Percentiles rank a stretch among this genome's conserved stretches.
These are phyloP conservation scores for Candida xyloterini DNA, from an alignment of 805 yeast genomes.

Conservation along the genomic window DNA sequence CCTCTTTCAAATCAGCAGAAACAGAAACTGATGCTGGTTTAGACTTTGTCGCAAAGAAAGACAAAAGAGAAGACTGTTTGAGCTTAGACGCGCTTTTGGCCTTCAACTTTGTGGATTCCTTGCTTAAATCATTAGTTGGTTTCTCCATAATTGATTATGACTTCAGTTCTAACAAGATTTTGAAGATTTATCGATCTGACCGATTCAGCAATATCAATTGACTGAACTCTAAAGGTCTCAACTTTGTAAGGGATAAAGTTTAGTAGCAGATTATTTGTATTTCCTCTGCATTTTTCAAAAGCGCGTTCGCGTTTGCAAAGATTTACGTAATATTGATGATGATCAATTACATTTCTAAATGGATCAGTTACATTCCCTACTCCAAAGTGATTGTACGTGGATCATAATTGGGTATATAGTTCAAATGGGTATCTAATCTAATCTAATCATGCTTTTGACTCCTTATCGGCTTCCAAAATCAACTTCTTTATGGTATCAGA, in stretches of 20 bases:
- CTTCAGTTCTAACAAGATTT: too few species aligned
- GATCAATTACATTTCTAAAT: too few species aligned
- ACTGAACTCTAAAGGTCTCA: too few species aligned
- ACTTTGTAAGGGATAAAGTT: background rate
- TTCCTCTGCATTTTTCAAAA: background rate
- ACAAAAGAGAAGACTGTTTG: conserved; percentile 32
- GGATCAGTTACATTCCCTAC: too few species aligned
- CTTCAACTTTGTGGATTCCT: background rate
- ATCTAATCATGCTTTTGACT: background rate
- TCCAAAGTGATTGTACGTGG: too few species aligned
- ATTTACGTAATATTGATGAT: conserved; percentile 1
- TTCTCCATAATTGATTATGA: background rate
- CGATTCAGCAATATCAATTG: too few species aligned
- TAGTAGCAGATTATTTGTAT: background rate
- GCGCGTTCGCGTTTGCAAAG: conserved; percentile 2
- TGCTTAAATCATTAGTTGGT: background rate
- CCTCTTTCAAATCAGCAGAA: background rate
- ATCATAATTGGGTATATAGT: background rate
- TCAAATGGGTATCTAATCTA: background rate
- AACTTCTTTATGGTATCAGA: conserved; percentile 21
- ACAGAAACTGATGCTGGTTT: background rate
- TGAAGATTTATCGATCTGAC: too few species aligned
- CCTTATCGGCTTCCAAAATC: conserved; percentile 25
- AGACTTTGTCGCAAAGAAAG: conserved; percentile 26
- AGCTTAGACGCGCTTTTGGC: conserved; percentile 8